Evolutionary conservation across 441 rosid genomes (phyloP), one percentile per base, ranked within the genome.

Genomic region (Pelargonium fulgidum): DNA sequence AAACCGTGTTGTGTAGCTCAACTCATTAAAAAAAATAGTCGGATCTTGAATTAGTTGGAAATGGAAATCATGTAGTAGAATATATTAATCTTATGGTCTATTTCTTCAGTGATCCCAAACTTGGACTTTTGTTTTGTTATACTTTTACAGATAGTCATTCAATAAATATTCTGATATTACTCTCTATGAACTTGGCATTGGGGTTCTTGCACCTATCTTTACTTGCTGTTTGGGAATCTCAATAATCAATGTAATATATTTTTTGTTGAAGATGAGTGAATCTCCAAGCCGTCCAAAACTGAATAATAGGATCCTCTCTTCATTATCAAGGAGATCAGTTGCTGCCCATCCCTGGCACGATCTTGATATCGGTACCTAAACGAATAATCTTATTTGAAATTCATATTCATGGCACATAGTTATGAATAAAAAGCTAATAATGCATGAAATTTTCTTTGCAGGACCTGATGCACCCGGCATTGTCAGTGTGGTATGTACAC

Each of bases 291-390:
- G 26, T 63, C 77, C 65, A 41, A 71, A 24, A 50, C 84, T 91
- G 56, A 93, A 88, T 64, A 90, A 87, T 67, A 86, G 97, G 75
- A 94, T 90, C 64, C 85, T 92, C 70, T 82, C 94, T 19, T 90
- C 97, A 14, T 82, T 94, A 83, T 80, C 93, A 1, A 73, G 81
- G 56, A 80, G 96, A 85, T 83, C 93, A 17, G 77, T 87, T 50
- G 96, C 97, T 77, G 96, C 97, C 65, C 97, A 91, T 83, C 97
- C 99, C 24, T 94, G 97, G 99, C 97, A 94, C 73, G 92, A 89
- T 77, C 76, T 91, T 74, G 91, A 91, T 76, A 88, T 90, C 66
- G 99, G 97, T 91, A 81, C 2, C 20, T 16, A 54, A 54, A 54
- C 20, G 16, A 54, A 24, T 24, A 16, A 54, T 19, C 19, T 54